These are phyloP conservation scores for Amborella trichopoda DNA, from an alignment of 164 flowering plant species.

Conservation along the genomic window DNA sequence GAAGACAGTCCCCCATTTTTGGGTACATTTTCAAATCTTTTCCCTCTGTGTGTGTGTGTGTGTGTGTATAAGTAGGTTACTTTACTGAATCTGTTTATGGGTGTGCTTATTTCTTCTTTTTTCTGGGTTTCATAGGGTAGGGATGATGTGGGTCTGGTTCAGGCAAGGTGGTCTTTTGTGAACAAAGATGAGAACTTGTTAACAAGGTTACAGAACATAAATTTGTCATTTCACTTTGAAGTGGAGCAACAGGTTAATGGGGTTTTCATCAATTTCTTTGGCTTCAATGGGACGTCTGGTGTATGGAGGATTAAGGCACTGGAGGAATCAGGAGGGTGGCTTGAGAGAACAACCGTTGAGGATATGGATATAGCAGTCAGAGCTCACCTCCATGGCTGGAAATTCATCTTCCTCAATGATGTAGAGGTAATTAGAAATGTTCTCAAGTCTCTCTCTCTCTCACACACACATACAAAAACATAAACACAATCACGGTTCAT, in stretches of 20 bases:
- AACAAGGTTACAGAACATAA: constrained; percentile 81
- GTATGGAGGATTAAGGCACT: constrained; percentile 96
- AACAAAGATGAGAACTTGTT: constrained; percentile 90
- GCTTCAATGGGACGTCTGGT: constrained; percentile 97
- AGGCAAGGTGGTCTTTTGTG: constrained; percentile 99
- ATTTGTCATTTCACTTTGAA: constrained; percentile 84
- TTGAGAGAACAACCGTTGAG: constrained; percentile 97
- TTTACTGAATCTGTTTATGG: not conserved
- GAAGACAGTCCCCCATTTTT: constrained; percentile 74
- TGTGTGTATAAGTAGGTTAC: not conserved
- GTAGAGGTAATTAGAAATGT: constrained; percentile 55
- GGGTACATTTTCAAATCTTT: constrained; percentile 28
- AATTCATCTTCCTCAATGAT: constrained; percentile 82
- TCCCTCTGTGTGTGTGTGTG: too few species aligned
- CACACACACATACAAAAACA: not conserved
- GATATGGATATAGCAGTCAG: constrained; percentile 99
- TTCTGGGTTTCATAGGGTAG: constrained; percentile 42
- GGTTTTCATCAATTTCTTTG: constrained; percentile 82
- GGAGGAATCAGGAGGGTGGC: constrained; percentile 97
- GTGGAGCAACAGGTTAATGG: constrained; percentile 99
- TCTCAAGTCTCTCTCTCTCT: not conserved
- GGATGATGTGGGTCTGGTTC: constrained; percentile 82
- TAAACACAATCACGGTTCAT: not conserved
- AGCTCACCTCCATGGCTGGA: constrained; percentile 95
- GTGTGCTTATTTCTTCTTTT: not conserved